Percentiles rank a stretch among this genome's conserved stretches.
Conservation (phyloP, 768 basidiomycete species). For the Tricholoma matsutake region DNA sequence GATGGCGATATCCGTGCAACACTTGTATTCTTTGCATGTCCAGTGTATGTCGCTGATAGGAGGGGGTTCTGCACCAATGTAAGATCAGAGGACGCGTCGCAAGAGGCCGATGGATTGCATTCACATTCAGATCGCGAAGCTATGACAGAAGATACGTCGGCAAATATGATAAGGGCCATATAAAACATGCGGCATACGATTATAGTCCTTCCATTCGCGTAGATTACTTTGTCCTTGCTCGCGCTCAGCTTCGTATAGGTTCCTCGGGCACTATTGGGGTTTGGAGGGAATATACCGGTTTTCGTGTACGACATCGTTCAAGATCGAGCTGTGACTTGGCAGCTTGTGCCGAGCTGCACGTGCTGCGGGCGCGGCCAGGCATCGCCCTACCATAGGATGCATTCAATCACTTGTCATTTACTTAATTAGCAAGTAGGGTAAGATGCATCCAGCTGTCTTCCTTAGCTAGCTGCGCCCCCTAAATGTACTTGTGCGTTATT, state of each 20-base stretch:
- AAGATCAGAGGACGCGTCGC: neutral
- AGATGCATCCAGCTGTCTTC: too few species aligned
- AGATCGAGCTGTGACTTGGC: neutral
- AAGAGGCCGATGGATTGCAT: constrained; percentile 14
- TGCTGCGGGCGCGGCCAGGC: too few species aligned
- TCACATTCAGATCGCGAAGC: constrained; percentile 83
- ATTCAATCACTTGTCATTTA: too few species aligned
- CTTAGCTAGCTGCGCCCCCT: too few species aligned
- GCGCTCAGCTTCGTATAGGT: constrained; percentile 69
- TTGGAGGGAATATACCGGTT: constrained; percentile 57
- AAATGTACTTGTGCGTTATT: too few species aligned
- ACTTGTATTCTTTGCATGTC: constrained; percentile 81
- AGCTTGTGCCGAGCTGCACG: too few species aligned
- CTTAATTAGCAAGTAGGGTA: too few species aligned
- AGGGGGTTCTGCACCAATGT: constrained; percentile 54
- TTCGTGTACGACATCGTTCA: constrained; percentile 48
- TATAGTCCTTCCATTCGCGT: constrained; percentile 80
- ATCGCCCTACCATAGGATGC: too few species aligned
- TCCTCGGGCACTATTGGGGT: constrained; percentile 66
- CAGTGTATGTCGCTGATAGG: constrained; percentile 63
- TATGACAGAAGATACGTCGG: constrained; percentile 23
- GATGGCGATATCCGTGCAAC: constrained; percentile 91
- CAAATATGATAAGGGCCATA: neutral
- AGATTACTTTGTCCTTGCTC: constrained; percentile 78
- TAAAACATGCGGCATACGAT: constrained; percentile 56